phyloP scores from a whole-genome alignment of 352 stramenopile species.

The Ochromonadaceae sp. region DNA sequence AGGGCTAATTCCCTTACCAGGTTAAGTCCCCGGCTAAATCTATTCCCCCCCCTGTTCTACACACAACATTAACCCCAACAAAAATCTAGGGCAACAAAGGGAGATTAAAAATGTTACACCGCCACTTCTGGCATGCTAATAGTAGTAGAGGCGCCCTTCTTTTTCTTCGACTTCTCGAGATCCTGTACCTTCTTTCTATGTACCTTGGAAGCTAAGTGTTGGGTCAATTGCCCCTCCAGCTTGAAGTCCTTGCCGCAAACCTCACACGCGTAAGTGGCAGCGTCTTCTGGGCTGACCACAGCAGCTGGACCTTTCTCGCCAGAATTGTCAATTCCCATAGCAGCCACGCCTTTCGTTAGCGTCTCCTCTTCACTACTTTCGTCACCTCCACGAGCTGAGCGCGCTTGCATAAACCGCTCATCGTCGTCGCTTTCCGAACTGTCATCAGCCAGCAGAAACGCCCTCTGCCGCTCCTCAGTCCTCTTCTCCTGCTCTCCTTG shows the following conservation, averaged over 20 bases:
- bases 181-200: slow-evolving; percentile 19
- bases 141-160: too few species aligned
- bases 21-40: too few species aligned
- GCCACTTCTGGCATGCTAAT: too few species aligned
- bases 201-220: slow-evolving; percentile 12
- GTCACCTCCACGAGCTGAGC: not conserved
- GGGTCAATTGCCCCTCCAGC: not conserved
- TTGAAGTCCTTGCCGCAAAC: slow-evolving; percentile 10
- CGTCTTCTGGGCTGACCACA: not conserved
- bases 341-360: not conserved
- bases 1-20: too few species aligned
- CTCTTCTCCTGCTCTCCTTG: not conserved
- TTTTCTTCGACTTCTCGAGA: not conserved
- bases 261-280: not conserved
- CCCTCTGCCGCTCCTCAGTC: not conserved
- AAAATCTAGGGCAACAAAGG: too few species aligned
- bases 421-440: not conserved
- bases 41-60: too few species aligned
- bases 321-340: not conserved
- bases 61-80: too few species aligned
- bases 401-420: not conserved
- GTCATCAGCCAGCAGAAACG: slow-evolving; percentile 13
- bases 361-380: not conserved
- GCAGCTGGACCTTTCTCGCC: not conserved
- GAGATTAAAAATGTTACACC: too few species aligned